Evolutionary conservation across 2,329 filamentous ascomycete species (phyloP).

Genomic region (Hysterium pulicare): DNA sequence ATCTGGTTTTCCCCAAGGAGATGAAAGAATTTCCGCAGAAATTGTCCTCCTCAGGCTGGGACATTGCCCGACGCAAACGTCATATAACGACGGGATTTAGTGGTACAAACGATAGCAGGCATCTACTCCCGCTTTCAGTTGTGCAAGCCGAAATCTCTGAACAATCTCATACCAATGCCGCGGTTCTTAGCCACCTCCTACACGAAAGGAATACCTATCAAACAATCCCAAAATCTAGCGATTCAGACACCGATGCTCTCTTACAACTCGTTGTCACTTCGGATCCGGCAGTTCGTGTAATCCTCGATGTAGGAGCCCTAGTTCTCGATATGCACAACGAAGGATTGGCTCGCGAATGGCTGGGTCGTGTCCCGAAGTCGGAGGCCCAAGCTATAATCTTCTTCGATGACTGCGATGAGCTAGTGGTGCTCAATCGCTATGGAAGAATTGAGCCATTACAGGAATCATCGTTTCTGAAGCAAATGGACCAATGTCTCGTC

Average conservation of each 20-base stretch:
- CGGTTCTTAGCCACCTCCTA: conserved; percentile 60
- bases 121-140: conserved; percentile 57
- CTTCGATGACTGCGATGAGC: conserved; percentile 55
- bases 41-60: conserved; percentile 65
- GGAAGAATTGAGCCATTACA: conserved; percentile 50
- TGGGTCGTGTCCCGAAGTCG: conserved; percentile 46
- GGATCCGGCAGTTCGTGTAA: conserved; percentile 49
- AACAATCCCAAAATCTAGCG: conserved; percentile 14
- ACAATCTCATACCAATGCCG: conserved; percentile 64
- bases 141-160: conserved; percentile 53
- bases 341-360: conserved; percentile 50
- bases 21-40: conserved; percentile 63
- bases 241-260: conserved; percentile 41
- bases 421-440: conserved; percentile 51
- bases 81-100: conserved; percentile 64
- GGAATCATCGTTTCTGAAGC: conserved; percentile 56
- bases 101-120: conserved; percentile 63
- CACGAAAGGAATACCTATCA: conserved; percentile 32
- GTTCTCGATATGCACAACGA: conserved; percentile 57
- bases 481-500: conserved; percentile 59
- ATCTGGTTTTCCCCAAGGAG: conserved; percentile 59
- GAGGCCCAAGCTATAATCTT: conserved; percentile 46
- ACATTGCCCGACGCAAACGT: conserved; percentile 50
- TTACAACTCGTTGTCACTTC: conserved; percentile 45
- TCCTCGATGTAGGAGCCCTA: conserved; percentile 69